Conservation (phyloP, 2,329 filamentous ascomycete species). For the Albophoma yamanashiensis region DNA sequence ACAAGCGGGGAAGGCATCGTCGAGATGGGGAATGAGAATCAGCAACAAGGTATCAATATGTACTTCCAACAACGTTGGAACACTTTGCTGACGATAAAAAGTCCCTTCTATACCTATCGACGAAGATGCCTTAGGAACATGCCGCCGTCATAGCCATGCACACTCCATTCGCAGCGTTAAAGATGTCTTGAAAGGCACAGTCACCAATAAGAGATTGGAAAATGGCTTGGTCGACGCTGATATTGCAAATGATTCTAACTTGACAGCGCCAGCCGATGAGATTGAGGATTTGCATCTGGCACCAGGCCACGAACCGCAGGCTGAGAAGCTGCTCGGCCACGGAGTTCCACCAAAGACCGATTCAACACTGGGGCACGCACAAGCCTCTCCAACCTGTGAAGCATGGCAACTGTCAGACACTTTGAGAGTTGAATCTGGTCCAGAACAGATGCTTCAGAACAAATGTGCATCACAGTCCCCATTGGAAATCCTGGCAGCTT, state of each 20-base stretch:
- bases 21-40: background rate
- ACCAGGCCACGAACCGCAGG: background rate
- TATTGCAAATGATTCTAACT: background rate
- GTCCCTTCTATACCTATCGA: background rate
- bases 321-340: background rate
- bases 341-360: background rate
- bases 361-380: background rate
- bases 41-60: background rate
- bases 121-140: background rate
- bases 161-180: background rate
- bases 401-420: slow-evolving; percentile 3
- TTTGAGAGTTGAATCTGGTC: background rate
- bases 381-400: background rate
- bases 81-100: background rate
- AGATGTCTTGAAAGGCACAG: background rate
- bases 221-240: background rate
- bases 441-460: background rate
- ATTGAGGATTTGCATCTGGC: background rate
- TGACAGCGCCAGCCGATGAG: background rate
- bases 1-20: background rate
- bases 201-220: background rate
- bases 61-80: background rate
- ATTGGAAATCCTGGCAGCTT: slow-evolving; percentile 10
- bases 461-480: slow-evolving; percentile 5
- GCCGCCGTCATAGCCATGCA: background rate